Evolutionary conservation across 352 stramenopile genomes (phyloP), one percentile per base, ranked within the genome.

Genomic region (Phytophthora pluvialis): DNA sequence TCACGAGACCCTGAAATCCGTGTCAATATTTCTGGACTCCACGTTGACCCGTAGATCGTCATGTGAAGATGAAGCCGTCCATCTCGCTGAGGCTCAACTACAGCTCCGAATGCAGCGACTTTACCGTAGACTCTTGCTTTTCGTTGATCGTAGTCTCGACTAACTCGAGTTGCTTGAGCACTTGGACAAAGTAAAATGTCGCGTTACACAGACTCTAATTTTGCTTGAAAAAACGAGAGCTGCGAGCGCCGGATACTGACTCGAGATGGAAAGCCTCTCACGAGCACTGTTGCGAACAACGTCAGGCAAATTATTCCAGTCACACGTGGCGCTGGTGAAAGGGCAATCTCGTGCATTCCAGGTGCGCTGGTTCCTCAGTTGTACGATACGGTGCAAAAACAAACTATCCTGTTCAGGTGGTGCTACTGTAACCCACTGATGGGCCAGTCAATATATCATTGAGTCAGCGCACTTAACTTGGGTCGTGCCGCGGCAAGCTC

Each of bases 11-110:
- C 11, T 9, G 33, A 13, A 15, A 45, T 36, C 4, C 53, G 40
- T 12, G 43, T 45, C 7, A 61, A 8, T 28, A 61, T 4, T 35
- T 44, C 16, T 8, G 32, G 40, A 2, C 29, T 16, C 29, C 26
- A 61, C 11, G 40, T 53, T 11, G 53, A 61, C 1, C 33, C 33
- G 15, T 61, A 47, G 1, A 53, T 18, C 2, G 32, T 51, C 42
- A 61, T 61, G 16, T 53, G 53, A 16, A 33, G 6, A 29, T 61
- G 50, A 1, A 59, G 39, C 12, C 50, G 8, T 32, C 50, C 50
- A 49, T 49, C 36, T 9, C 4, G 4, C 29, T 59, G 50, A 3
- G 50, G 38, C 11, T 59, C 25, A 25, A 59, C 39, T 49, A 59
- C 39, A 31, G 25, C 18, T 32, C 4, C 16, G 42, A 49, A 46